Evolutionary conservation across 2,329 filamentous ascomycete species (phyloP), one percentile per base, ranked within the genome.

Genomic region (Biscogniauxia marginata): DNA sequence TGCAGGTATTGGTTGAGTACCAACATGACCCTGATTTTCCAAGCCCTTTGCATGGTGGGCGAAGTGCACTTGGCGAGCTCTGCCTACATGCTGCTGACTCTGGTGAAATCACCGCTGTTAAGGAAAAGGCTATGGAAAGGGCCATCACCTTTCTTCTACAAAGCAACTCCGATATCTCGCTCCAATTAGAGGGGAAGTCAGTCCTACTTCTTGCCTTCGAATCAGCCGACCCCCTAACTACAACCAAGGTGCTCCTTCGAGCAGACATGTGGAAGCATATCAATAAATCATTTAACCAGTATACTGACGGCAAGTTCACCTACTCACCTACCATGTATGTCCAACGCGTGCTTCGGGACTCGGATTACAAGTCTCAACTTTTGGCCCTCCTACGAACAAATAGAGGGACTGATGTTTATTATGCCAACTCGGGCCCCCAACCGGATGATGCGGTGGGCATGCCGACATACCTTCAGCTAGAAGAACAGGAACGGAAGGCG

Each of bases 281-380:
- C 64, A 88, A 88, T 71, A 79, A 83, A 58, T 74, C 81, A 0
- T 83, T 79, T 64, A 84, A 86, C 61, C 73, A 78, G 57, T 84
- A 78, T 69, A 80, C 71, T 1, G 74, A 80, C 45, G 79, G 79
- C 21, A 76, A 74, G 4, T 78, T 79, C 62, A 83, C 80, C 1
- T 89, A 87, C 69, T 89, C 86, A 0, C 82, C 86, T 0, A 84
- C 85, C 3, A 86, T 84, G 73, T 89, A 88, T 66, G 76, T 86
- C 19, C 64, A 69, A 34, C 79, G 78, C 46, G 67, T 83, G 1
- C 62, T 84, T 5, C 67, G 71, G 0, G 65, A 73, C 4, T 73
- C 74, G 1, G 75, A 77, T 20, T 55, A 64, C 11, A 74, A 72
- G 6, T 67, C 75, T 0, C 68, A 76, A 44, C 76, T 85, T 2